Conservation (phyloP, 2,329 filamentous ascomycete genomes). For the Nigrospora oryzae region DNA sequence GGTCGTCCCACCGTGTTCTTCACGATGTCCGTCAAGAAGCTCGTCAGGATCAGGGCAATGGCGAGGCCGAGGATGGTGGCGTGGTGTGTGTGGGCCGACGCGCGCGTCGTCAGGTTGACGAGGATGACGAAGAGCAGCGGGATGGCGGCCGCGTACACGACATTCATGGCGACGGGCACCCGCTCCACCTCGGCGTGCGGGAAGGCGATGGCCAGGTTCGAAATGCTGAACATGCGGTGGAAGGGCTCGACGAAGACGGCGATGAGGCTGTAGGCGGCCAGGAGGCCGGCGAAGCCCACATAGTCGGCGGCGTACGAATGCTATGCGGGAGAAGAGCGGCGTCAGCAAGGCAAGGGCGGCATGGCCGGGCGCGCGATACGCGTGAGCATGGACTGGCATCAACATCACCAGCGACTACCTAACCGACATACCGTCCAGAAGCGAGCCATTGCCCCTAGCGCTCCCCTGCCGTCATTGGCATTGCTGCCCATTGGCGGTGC, state of each 20-base stretch:
- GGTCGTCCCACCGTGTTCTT: constrained; percentile 84
- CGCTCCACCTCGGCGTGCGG: constrained; percentile 79
- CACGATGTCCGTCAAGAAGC: constrained; percentile 79
- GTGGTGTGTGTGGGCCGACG: constrained; percentile 71
- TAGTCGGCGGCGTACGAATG: constrained; percentile 86
- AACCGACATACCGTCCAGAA: constrained; percentile 36
- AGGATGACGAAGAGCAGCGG: constrained; percentile 60
- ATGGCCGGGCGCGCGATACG: no score
- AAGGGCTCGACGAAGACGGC: constrained; percentile 72
- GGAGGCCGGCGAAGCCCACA: constrained; percentile 64
- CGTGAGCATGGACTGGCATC: background rate
- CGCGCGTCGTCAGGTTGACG: constrained; percentile 54
- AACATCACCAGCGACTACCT: background rate
- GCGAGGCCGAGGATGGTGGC: constrained; percentile 75
- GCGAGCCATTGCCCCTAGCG: constrained; percentile 25
- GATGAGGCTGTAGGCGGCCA: constrained; percentile 59
- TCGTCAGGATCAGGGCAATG: constrained; percentile 67
- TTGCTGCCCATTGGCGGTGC: constrained; percentile 18
- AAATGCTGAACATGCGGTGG: constrained; percentile 87
- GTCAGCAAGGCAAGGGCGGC: constrained; percentile 1
- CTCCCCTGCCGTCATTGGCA: constrained; percentile 6
- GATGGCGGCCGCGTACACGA: constrained; percentile 68
- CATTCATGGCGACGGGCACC: constrained; percentile 71
- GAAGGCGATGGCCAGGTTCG: constrained; percentile 76
- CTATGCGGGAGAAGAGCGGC: constrained; percentile 27